Evolutionary conservation across 345 rosid genomes (phyloP).

Genomic region (Salix exigua): DNA sequence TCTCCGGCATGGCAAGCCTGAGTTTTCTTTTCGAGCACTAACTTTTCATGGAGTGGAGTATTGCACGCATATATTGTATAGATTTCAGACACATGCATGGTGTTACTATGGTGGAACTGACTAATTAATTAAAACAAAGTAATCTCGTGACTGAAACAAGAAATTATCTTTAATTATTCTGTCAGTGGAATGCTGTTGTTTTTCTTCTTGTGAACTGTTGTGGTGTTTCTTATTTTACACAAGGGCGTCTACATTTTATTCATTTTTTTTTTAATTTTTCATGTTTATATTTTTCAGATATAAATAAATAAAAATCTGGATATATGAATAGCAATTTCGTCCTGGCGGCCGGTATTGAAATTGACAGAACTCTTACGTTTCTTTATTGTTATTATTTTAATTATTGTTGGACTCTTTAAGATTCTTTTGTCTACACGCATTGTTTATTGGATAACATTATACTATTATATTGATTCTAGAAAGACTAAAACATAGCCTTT

Average conservation of each 20-base stretch:
- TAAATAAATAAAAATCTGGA: too few relatives aligned
- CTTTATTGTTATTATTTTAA: too few relatives aligned
- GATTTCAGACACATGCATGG: conserved; percentile 3
- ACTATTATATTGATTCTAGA: not conserved
- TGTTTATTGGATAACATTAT: not conserved
- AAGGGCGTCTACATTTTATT: not conserved
- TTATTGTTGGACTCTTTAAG: not conserved
- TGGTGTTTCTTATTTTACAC: not conserved
- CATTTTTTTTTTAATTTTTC: too few relatives aligned
- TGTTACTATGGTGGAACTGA: not conserved
- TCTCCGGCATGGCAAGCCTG: too few relatives aligned
- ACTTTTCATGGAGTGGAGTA: not conserved
- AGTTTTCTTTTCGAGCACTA: too few relatives aligned
- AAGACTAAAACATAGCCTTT: not conserved
- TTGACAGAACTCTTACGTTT: not conserved
- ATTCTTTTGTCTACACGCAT: not conserved
- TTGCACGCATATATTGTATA: not conserved
- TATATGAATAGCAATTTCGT: too few relatives aligned
- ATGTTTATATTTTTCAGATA: too few relatives aligned
- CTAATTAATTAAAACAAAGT: not conserved
- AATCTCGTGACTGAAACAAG: conserved; percentile 14
- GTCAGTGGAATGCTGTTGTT: not conserved
- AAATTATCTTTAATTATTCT: not conserved
- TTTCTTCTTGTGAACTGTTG: not conserved
- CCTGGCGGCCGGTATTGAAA: too few relatives aligned